Percentiles rank a stretch among this genome's conserved stretches.
These are phyloP conservation scores for Monilinia fructicola DNA, from an alignment of 2,329 filamentous ascomycete genomes.

Conservation along the genomic window DNA sequence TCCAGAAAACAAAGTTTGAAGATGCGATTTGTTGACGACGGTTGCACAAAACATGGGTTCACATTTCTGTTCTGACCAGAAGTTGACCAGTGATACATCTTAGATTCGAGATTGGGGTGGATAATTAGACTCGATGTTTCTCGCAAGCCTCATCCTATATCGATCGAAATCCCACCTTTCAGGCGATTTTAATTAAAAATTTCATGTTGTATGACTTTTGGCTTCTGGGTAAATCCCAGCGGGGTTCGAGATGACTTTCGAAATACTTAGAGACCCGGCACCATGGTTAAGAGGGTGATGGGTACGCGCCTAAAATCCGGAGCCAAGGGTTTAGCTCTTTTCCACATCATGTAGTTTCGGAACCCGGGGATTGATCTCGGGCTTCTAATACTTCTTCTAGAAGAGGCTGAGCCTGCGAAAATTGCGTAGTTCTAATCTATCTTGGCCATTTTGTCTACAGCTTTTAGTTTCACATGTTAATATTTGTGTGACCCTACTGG, in stretches of 20 bases:
- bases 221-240: neutral
- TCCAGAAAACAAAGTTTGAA: neutral
- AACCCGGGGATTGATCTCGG: slow-evolving; percentile 1
- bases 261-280: neutral
- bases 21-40: slow-evolving; percentile 9
- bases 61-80: neutral
- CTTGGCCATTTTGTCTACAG: neutral
- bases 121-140: neutral
- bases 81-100: neutral
- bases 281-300: no score
- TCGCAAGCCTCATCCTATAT: slow-evolving; percentile 1
- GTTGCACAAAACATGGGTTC: slow-evolving; percentile 7
- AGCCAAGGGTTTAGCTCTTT: neutral
- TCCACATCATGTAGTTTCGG: neutral
- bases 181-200: neutral
- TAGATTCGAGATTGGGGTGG: slow-evolving; percentile 1
- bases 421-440: neutral
- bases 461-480: neutral
- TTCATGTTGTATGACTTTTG: neutral
- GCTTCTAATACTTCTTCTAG: slow-evolving; percentile 4
- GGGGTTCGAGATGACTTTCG: neutral
- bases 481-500: neutral
- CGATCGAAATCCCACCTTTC: neutral
- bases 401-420: neutral
- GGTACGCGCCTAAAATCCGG: slow-evolving; percentile 3